These are phyloP conservation scores for Fraxinus quadrangulata DNA, from an alignment of 257 asterid species.

Conservation along the genomic window DNA sequence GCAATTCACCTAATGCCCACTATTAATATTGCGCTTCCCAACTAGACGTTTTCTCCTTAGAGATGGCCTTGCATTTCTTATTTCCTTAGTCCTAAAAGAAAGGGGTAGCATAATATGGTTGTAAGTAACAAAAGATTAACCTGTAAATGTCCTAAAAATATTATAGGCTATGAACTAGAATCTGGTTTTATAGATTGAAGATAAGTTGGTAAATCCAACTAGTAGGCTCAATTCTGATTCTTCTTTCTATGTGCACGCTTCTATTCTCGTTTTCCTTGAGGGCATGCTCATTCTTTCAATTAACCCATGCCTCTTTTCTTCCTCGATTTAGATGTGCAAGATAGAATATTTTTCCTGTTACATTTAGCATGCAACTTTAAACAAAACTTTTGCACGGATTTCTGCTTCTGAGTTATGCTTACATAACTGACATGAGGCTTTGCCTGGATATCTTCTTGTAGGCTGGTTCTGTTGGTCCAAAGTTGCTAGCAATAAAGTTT, in stretches of 20 bases:
- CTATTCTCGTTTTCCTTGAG: background rate
- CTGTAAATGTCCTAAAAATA: conserved; percentile 6
- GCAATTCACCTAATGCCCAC: background rate
- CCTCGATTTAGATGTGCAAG: background rate
- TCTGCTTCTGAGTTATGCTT: conserved; percentile 18
- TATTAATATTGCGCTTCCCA: conserved; percentile 4
- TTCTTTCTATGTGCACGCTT: conserved; percentile 16
- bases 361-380: background rate
- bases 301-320: background rate
- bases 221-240: conserved; percentile 13
- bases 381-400: background rate
- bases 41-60: background rate
- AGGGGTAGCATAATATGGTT: background rate
- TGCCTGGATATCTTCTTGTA: conserved; percentile 37
- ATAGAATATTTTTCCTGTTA: background rate
- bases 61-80: background rate
- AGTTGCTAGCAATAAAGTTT: conserved; percentile 77
- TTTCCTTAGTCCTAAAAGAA: conserved; percentile 3
- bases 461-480: conserved; percentile 75
- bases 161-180: conserved; percentile 15
- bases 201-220: conserved; percentile 4
- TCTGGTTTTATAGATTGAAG: conserved; percentile 5
- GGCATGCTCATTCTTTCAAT: background rate
- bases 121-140: background rate
- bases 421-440: conserved; percentile 25